Percentiles rank a stretch among this genome's conserved stretches.
Evolutionary conservation across 768 basidiomycete genomes (phyloP).

Genomic region (Nidularia pulvinata): DNA sequence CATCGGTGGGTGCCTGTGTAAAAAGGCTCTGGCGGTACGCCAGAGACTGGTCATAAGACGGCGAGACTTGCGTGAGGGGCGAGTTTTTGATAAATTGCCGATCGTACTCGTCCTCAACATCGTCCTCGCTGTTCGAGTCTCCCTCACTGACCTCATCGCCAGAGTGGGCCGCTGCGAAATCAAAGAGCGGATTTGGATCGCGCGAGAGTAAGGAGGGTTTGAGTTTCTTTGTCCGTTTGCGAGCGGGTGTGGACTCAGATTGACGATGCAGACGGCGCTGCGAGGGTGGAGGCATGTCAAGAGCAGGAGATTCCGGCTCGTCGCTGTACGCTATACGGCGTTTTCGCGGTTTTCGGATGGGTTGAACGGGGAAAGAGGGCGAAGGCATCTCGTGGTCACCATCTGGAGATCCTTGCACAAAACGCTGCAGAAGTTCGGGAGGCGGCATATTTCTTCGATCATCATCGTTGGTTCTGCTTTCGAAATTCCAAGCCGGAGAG

Average conservation of each 20-base stretch:
- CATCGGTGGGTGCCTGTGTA: slow-evolving; percentile 57
- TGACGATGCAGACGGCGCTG: slow-evolving; percentile 35
- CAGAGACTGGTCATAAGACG: slow-evolving; percentile 72
- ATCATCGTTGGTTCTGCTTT: slow-evolving; percentile 6
- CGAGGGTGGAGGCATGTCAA: slow-evolving; percentile 25
- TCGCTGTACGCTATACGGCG: slow-evolving; percentile 28
- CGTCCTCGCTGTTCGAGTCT: slow-evolving; percentile 50
- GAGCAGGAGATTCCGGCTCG: slow-evolving; percentile 26
- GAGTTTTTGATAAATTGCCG: slow-evolving; percentile 62
- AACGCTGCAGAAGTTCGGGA: slow-evolving; percentile 15
- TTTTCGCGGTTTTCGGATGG: slow-evolving; percentile 13
- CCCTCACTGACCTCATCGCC: slow-evolving; percentile 78
- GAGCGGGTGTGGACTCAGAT: slow-evolving; percentile 23
- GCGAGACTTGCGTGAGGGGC: slow-evolving; percentile 65
- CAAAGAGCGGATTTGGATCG: slow-evolving; percentile 45
- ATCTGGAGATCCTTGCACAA: neutral
- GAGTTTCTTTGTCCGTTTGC: slow-evolving; percentile 10
- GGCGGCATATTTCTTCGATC: slow-evolving; percentile 19
- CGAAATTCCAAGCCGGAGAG: neutral
- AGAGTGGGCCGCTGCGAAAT: slow-evolving; percentile 75
- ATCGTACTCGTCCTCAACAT: slow-evolving; percentile 68
- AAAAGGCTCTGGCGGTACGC: slow-evolving; percentile 73
- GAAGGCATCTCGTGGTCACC: slow-evolving; percentile 12
- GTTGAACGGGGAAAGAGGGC: slow-evolving; percentile 24
- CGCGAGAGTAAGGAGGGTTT: slow-evolving; percentile 21